These are phyloP conservation scores for Aspergillus terreus DNA, from an alignment of 2,329 filamentous ascomycete genomes.

Conservation along the genomic window DNA sequence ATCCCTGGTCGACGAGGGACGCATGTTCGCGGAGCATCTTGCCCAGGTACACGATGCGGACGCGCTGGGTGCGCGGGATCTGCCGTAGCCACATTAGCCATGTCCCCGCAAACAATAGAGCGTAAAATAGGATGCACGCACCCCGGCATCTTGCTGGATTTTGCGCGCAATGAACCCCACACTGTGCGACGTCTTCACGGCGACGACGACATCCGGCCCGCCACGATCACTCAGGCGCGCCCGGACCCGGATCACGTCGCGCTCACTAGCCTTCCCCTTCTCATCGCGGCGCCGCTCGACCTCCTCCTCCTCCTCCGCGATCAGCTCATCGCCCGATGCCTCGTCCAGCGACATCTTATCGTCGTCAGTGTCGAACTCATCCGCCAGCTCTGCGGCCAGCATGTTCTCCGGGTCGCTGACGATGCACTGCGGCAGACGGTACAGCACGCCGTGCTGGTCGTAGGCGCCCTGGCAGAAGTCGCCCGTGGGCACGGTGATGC, in stretches of 20 bases:
- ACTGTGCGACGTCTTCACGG: conserved; percentile 57
- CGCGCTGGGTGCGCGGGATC: conserved; percentile 56
- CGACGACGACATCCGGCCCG: conserved; percentile 60
- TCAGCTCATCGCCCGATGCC: conserved; percentile 38
- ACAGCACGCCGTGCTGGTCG: conserved; percentile 66
- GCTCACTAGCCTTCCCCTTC: conserved; percentile 58
- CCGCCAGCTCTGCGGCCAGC: conserved; percentile 18
- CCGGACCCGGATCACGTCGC: conserved; percentile 55
- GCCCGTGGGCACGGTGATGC: conserved; percentile 70
- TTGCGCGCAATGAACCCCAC: conserved; percentile 61
- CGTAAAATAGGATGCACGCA: conserved; percentile 40
- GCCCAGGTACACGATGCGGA: conserved; percentile 77
- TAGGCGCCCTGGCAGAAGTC: conserved; percentile 69
- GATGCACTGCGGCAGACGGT: conserved; percentile 64
- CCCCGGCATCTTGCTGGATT: conserved; percentile 61
- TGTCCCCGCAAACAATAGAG: not conserved
- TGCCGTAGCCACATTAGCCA: conserved; percentile 27
- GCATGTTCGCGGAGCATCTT: conserved; percentile 69
- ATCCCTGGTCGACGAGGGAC: conserved; percentile 66
- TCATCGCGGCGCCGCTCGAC: conserved; percentile 48
- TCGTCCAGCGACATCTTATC: conserved; percentile 34
- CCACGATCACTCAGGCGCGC: conserved; percentile 64
- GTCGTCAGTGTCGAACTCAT: conserved; percentile 25
- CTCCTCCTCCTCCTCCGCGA: conserved; percentile 24
- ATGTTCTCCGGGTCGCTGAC: conserved; percentile 65